Percentiles rank a stretch among this genome's conserved stretches.
These are phyloP conservation scores for Aspergillus affinis DNA, from an alignment of 495 filamentous ascomycete species.

Conservation along the genomic window DNA sequence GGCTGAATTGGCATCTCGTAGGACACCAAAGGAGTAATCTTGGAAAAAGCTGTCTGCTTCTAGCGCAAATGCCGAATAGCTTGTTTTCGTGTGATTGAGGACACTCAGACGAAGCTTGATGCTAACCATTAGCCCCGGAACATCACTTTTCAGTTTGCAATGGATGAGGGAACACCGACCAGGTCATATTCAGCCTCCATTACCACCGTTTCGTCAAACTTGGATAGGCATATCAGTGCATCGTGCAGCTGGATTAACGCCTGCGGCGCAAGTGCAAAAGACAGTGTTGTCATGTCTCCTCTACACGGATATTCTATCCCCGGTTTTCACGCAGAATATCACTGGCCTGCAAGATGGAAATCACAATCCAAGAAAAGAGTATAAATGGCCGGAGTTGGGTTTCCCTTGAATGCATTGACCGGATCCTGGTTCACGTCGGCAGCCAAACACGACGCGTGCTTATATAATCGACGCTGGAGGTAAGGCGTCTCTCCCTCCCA, in stretches of 20 bases:
- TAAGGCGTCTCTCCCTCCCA: neutral
- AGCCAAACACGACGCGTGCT: slow-evolving; percentile 18
- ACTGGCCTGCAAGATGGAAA: neutral
- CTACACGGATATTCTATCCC: neutral
- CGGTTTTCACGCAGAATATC: neutral
- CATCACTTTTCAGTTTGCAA: neutral
- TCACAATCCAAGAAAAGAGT: neutral
- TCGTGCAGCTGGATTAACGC: slow-evolving; percentile 77
- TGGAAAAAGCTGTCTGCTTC: slow-evolving; percentile 77
- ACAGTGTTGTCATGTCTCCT: slow-evolving; percentile 63
- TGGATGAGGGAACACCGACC: slow-evolving; percentile 42
- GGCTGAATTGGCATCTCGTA: slow-evolving; percentile 10
- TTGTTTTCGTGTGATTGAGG: slow-evolving; percentile 90
- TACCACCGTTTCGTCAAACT: slow-evolving; percentile 88
- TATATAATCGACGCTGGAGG: slow-evolving; percentile 22
- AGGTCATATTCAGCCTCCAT: slow-evolving; percentile 77
- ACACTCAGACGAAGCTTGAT: slow-evolving; percentile 74
- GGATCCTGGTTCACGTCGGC: neutral
- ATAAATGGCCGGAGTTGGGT: neutral
- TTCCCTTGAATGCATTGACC: neutral
- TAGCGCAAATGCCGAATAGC: slow-evolving; percentile 81
- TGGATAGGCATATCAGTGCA: slow-evolving; percentile 78
- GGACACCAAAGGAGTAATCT: slow-evolving; percentile 53
- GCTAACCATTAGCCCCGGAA: slow-evolving; percentile 7
- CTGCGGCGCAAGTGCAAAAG: slow-evolving; percentile 75